Conservation (phyloP, 306 rosid species). For the Citrullus colocynthis region DNA sequence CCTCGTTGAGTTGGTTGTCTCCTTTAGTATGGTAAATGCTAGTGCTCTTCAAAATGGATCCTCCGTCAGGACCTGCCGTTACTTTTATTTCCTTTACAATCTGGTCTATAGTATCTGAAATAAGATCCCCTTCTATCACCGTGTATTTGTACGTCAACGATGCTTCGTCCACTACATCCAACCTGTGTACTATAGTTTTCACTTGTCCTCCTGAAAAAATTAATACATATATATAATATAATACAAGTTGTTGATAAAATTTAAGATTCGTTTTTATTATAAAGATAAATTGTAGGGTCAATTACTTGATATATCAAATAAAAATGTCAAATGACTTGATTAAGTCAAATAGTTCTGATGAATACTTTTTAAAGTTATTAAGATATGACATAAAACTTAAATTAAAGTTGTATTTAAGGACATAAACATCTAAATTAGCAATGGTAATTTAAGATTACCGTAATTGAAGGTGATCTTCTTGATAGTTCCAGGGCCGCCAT, state of each 20-base stretch:
- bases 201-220: conserved; percentile 15
- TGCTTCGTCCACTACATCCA: conserved; percentile 22
- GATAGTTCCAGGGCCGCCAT: conserved; percentile 43
- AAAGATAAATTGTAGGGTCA: too few relatives aligned
- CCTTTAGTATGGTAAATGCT: conserved; percentile 28
- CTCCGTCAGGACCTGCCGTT: neutral
- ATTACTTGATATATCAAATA: too few relatives aligned
- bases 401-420: too few relatives aligned
- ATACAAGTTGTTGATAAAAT: too few relatives aligned
- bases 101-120: conserved; percentile 27
- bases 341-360: too few relatives aligned
- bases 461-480: conserved; percentile 15
- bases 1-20: conserved; percentile 14
- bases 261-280: too few relatives aligned
- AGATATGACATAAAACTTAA: too few relatives aligned
- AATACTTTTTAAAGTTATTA: too few relatives aligned
- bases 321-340: too few relatives aligned
- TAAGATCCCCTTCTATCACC: conserved; percentile 24
- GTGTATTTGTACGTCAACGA: conserved; percentile 24
- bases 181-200: conserved; percentile 26
- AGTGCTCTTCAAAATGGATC: conserved; percentile 19
- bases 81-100: conserved; percentile 23
- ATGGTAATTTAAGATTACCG: conserved; percentile 3
- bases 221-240: too few relatives aligned
- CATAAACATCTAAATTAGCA: too few relatives aligned